Percentiles rank a stretch among this genome's conserved stretches.
These are phyloP conservation scores for Mucor saturninus DNA, from an alignment of 371 early-diverging fungal genomes.

Conservation along the genomic window DNA sequence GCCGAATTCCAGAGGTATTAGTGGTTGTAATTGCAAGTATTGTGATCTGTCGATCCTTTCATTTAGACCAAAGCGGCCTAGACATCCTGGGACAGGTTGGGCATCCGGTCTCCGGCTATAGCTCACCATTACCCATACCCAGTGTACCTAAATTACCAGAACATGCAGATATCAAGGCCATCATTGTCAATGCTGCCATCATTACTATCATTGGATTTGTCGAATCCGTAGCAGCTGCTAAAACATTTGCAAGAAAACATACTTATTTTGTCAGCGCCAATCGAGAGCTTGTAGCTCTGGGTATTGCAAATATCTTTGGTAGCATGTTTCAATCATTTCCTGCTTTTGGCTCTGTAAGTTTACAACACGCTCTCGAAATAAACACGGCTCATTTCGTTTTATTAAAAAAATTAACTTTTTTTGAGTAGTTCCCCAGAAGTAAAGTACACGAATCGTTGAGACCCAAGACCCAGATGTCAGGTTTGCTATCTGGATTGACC, in stretches of 20 bases:
- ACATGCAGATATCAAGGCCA: slow-evolving; percentile 54
- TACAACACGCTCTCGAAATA: too few species aligned
- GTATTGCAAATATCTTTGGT: slow-evolving; percentile 78
- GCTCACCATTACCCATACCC: slow-evolving; percentile 53
- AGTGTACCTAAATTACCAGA: slow-evolving; percentile 57
- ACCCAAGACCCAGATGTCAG: slow-evolving; percentile 82
- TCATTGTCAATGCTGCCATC: slow-evolving; percentile 60
- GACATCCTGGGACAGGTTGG: slow-evolving; percentile 71
- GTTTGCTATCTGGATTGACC: slow-evolving; percentile 72
- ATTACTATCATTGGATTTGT: slow-evolving; percentile 91
- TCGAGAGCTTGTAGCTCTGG: slow-evolving; percentile 92
- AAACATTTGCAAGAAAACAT: slow-evolving; percentile 83
- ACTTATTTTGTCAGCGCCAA: slow-evolving; percentile 88
- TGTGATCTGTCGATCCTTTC: slow-evolving; percentile 53
- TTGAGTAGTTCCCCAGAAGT: slow-evolving; percentile 68
- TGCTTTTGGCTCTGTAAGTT: slow-evolving; percentile 77
- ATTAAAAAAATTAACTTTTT: too few species aligned
- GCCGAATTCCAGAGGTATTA: slow-evolving; percentile 82
- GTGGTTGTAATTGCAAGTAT: slow-evolving; percentile 75
- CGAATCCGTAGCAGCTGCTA: slow-evolving; percentile 85
- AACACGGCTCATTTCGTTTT: not conserved
- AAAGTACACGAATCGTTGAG: slow-evolving; percentile 85
- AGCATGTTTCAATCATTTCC: slow-evolving; percentile 80
- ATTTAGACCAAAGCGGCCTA: slow-evolving; percentile 68
- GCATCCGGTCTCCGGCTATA: slow-evolving; percentile 24